Base-by-base conservation (phyloP, 23 red algal genomes). In the Gracilaria caudata region DNA sequence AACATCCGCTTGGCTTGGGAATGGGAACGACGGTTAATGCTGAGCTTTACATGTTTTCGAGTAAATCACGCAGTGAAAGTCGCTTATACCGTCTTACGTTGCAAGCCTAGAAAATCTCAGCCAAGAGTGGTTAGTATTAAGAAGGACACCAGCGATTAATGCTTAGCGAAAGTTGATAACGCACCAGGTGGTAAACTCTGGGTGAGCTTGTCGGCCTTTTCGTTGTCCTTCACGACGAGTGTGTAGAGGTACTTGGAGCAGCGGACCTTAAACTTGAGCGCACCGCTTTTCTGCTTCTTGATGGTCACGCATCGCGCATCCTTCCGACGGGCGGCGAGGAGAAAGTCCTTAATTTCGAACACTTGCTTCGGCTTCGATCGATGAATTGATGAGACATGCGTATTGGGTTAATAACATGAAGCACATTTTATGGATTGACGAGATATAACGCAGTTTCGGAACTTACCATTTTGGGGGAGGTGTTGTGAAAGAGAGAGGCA, bases 161-260 rank as follows among this genome's bases (percentile, higher is more conserved):
- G 25, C 57, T 17, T 2, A 7, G 28, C 17, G 7, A 56, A 56
- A 20, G 2, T 56, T 10, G 57, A 26, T 19, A 36, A 71, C 65
- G 65, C 3, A 71, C 91, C 88, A 89, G 96, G 92, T 24, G 96
- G 92, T 51, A 98, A 77, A 54, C 81, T 83, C 56, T 83, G 75
- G 41, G 92, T 70, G 33, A 98, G 77, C 80, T 95, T 95, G 36
- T 92, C 84, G 19, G 96, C 96, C 86, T 95, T 95, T 25, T 90
- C 86, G 30, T 90, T 76, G 64, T 98, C 92, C 26, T 89, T 87
- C 4, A 98, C 87, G 14, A 94, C 90, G 6, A 98, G 83, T 1
- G 96, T 98, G 81, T 98, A 98, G 25, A 98, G 74, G 55, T 93
- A 98, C 81, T 87, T 94, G 7, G 79, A 83, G 76, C 96, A 98